Percentiles rank a stretch among this genome's conserved stretches.
Evolutionary conservation across 148 eudicot species (phyloP).

Genomic region (Arctostaphylos glauca): DNA sequence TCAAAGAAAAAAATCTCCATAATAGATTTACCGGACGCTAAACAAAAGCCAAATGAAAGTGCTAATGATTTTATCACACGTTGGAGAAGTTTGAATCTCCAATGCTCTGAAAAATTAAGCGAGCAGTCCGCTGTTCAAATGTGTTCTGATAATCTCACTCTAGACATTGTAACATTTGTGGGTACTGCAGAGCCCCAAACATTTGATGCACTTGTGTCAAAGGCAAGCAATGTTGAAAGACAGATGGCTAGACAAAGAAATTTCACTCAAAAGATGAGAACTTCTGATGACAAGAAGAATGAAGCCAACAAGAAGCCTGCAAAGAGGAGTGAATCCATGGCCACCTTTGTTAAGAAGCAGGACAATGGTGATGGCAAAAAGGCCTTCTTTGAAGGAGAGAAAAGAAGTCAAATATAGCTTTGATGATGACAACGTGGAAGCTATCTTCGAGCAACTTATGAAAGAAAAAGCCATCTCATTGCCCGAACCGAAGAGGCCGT

Average conservation of each 20-base stretch:
- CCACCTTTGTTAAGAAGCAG: too few relatives aligned
- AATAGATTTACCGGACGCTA: neutral
- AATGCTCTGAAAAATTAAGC: neutral
- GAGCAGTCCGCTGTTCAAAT: neutral
- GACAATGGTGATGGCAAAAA: too few relatives aligned
- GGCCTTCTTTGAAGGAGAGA: too few relatives aligned
- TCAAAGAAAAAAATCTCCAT: neutral
- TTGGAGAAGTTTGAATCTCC: neutral
- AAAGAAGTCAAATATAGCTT: too few relatives aligned
- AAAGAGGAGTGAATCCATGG: too few relatives aligned
- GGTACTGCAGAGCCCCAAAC: neutral
- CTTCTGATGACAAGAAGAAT: neutral
- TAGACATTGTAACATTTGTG: neutral
- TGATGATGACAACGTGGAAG: too few relatives aligned
- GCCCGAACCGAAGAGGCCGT: too few relatives aligned
- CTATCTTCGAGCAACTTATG: too few relatives aligned
- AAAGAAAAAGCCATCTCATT: too few relatives aligned
- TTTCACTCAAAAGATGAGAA: neutral
- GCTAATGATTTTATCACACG: slow-evolving; percentile 1
- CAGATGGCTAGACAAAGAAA: neutral
- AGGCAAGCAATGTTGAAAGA: neutral
- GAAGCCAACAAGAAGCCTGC: too few relatives aligned
- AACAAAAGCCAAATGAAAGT: slow-evolving; percentile 6
- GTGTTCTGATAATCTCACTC: neutral
- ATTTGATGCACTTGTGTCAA: neutral